Conservation (phyloP, 192 early-diverging fungal species). For the Coemansia sp. region DNA sequence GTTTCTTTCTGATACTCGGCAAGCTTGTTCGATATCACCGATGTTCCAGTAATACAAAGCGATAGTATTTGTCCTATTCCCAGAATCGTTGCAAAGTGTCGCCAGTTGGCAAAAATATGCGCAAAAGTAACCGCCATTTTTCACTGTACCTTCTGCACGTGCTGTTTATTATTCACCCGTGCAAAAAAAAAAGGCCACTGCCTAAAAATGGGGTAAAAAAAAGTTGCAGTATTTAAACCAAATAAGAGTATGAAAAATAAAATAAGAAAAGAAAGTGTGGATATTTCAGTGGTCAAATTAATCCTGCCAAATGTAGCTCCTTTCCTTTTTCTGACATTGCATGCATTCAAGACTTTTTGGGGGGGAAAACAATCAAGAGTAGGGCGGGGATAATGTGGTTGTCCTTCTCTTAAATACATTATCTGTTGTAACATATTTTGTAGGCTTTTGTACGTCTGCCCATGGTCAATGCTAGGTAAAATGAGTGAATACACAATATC, state of each 20-base stretch:
- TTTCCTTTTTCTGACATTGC: background rate
- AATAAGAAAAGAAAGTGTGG: conserved; percentile 9
- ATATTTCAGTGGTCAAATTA: too few relatives aligned
- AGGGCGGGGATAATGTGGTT: background rate
- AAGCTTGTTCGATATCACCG: conserved; percentile 65
- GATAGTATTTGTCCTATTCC: conserved; percentile 66
- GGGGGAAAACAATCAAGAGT: background rate
- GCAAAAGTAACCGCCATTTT: conserved; percentile 36
- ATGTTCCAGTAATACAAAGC: conserved; percentile 74
- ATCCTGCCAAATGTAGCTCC: too few relatives aligned
- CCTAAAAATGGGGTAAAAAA: conserved; percentile 48
- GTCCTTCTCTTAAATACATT: too few relatives aligned
- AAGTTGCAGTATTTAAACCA: conserved; percentile 54
- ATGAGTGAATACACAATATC: too few relatives aligned
- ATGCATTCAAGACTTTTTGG: background rate
- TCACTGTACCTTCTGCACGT: conserved; percentile 27
- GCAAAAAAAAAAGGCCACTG: conserved; percentile 16
- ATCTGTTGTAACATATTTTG: too few relatives aligned
- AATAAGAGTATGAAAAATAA: conserved; percentile 7
- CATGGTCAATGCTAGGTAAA: too few relatives aligned
- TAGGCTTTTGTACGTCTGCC: too few relatives aligned
- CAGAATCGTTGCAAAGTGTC: conserved; percentile 53
- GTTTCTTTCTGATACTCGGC: conserved; percentile 56
- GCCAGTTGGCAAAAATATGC: conserved; percentile 35
- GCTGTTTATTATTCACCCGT: background rate